Base-by-base conservation (phyloP, 176 grass and related monocot species). In the Ampelocalamus luodianensis region DNA sequence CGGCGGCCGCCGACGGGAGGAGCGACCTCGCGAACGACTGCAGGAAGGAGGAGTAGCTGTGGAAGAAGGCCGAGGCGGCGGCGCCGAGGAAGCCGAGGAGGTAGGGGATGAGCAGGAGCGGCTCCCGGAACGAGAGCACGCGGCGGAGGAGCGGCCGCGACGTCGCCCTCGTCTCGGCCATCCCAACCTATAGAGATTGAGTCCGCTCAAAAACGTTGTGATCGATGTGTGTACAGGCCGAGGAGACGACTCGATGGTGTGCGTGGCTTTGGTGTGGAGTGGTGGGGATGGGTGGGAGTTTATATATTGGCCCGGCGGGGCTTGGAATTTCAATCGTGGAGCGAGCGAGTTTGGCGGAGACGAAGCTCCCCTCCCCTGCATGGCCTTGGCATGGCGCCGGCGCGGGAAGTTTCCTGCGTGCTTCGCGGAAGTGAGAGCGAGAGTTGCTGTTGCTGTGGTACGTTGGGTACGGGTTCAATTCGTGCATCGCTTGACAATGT, bases 61-160 rank as follows among this genome's bases (percentile, higher is more conserved):
- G 63, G 43, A 55, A 60, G 81, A 84, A 75, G 8, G 4, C 61
- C 12, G 84, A 68, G 0, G 68, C 48, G 22, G 74, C 38, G 67
- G 49, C 6, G 79, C 8, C 79, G 59, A 90, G 51, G 89, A 91
- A 84, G 34, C 10, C 8, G 69, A 87, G 1, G 9, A 91, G 75
- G 81, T 38, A 70, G 0, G 85, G 85, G 80, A 91, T 76, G 13
- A 91, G 0, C 40, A 87, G 68, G 1, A 87, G 85, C 34, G 89
- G 89, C 80, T 91, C 89, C 59, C 89, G 61, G 85, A 91, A 91
- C 62, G 89, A 91, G 62, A 91, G 80, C 85, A 84, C 8, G n/a
- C 89, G 80, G 22, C 68, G 13, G 24, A 91, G 89, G 1, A 91
- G 85, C 6, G 85, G 89, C 44, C 85, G 68, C 60, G 76, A 2